These are phyloP conservation scores for Caloboletus inedulis DNA, from an alignment of 1,284 basidiomycete genomes.

Conservation along the genomic window DNA sequence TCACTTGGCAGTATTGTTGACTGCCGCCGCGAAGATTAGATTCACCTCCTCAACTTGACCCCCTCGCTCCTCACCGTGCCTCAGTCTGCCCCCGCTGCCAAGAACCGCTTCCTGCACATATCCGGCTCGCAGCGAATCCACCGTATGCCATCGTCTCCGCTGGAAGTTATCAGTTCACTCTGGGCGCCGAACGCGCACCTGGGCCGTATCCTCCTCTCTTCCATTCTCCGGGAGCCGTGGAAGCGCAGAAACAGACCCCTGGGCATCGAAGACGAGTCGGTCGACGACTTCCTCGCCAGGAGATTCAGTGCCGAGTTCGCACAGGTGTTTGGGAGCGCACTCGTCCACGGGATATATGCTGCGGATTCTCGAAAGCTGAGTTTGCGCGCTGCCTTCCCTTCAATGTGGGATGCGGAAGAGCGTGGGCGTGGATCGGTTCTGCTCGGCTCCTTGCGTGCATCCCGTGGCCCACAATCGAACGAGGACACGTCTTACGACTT, in stretches of 20 bases:
- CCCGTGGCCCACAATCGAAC: slow-evolving; percentile 17
- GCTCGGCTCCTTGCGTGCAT: slow-evolving; percentile 52
- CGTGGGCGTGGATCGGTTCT: slow-evolving; percentile 66
- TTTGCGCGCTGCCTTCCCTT: slow-evolving; percentile 73
- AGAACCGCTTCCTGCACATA: slow-evolving; percentile 70
- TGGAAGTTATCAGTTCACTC: slow-evolving; percentile 45
- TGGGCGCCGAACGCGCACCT: slow-evolving; percentile 46
- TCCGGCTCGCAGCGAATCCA: slow-evolving; percentile 46
- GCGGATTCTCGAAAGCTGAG: slow-evolving; percentile 78
- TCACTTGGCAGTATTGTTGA: slow-evolving; percentile 14
- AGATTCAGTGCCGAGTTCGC: slow-evolving; percentile 77
- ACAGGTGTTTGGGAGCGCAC: slow-evolving; percentile 72
- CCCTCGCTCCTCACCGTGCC: slow-evolving; percentile 61
- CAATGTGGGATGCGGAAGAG: slow-evolving; percentile 68
- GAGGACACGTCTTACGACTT: slow-evolving; percentile 45
- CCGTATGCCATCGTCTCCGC: slow-evolving; percentile 44
- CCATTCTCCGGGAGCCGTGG: slow-evolving; percentile 60
- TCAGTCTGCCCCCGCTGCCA: slow-evolving; percentile 65
- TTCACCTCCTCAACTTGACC: slow-evolving; percentile 67
- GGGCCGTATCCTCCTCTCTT: slow-evolving; percentile 49
- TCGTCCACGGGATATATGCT: slow-evolving; percentile 93
- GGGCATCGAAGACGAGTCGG: slow-evolving; percentile 66
- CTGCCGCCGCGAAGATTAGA: slow-evolving; percentile 44
- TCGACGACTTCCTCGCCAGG: slow-evolving; percentile 76
- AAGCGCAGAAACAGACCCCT: slow-evolving; percentile 40